Evolutionary conservation across 75 land plant species (phyloP), one percentile per base, ranked within the genome.

Genomic region (Chamaecyparis obtusa): DNA sequence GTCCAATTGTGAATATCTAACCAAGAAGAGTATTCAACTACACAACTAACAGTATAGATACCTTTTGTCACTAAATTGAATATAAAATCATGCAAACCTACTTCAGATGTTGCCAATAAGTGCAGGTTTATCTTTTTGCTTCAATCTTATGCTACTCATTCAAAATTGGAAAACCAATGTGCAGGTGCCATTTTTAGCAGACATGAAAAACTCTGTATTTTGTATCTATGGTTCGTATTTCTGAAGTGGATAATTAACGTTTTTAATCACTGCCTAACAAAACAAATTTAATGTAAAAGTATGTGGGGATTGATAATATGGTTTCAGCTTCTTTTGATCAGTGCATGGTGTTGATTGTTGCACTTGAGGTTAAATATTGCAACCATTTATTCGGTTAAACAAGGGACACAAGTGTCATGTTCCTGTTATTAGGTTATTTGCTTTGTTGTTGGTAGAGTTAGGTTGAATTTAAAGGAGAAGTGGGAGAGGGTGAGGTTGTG

Each of bases 1-100:
- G 10, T 89, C 83, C 30, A 78, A 74, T 16, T 89, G 86, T 76
- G 90, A 89, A n/a, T 86, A 78, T 57, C 72, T 88, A 21, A 89
- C 90, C 90, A 83, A 36, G 90, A 89, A 55, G 87, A 88, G 74
- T 89, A 83, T 84, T 51, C 90, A 27, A 86, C 72, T n/a, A 89
- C 86, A n/a, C 43, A 88, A 41, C 86, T 88, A 15, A 35, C 87
- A 48, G 90, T 83, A 8, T 75, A 44, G 83, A 15, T 88, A 16
- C 89, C 89, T 33, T 89, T 88, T 30, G 54, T 86, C 83, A 77
- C 89, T 13, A n/a, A 81, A 44, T 27, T 27, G 49, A 81, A 81
- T 24, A 81, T n/a, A 5, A 32, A 43, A n/a, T 46, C 41, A 81
- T 3, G 14, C 32, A n/a, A 24, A 46, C 0, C 0, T 9, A 43